These are phyloP conservation scores for Debaryomyces fabryi DNA, from an alignment of 1,139 yeast genomes.

Conservation along the genomic window DNA sequence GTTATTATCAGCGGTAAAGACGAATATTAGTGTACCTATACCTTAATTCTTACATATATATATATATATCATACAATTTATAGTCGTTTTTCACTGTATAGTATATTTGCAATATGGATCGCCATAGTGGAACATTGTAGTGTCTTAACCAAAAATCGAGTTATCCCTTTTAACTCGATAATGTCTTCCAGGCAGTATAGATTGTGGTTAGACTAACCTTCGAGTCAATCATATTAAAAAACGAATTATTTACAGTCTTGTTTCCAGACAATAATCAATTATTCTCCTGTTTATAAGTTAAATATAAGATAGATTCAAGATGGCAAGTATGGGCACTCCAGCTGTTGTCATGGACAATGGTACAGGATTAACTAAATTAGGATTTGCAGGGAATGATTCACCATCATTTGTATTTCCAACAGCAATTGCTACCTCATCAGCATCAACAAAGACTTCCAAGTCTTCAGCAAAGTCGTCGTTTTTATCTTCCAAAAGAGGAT, in stretches of 20 bases:
- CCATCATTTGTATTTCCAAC: constrained; percentile 98
- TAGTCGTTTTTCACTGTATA: neutral
- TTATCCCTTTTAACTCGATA: constrained; percentile 1
- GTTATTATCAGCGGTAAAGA: constrained; percentile 92
- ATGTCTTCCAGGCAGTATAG: neutral
- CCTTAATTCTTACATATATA: constrained; percentile 5
- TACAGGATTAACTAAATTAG: constrained; percentile 95
- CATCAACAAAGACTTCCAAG: constrained; percentile 38
- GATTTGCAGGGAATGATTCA: constrained; percentile 98
- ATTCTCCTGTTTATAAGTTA: neutral
- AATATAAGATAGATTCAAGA: constrained; percentile 20
- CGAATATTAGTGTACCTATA: constrained; percentile 48
- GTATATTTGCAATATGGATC: neutral
- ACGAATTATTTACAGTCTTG: neutral
- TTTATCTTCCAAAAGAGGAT: constrained; percentile 77
- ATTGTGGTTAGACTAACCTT: neutral
- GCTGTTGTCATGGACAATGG: constrained; percentile 99
- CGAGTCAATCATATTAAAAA: constrained; percentile 1
- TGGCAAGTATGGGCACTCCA: constrained; percentile 75
- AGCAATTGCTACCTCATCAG: constrained; percentile 82
- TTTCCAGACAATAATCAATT: constrained; percentile 1
- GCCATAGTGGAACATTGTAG: neutral
- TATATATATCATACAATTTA: constrained; percentile 3
- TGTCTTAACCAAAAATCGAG: neutral
- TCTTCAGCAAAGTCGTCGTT: constrained; percentile 45